Conservation (phyloP, 2,329 filamentous ascomycete species). For the Tothia fuscella region DNA sequence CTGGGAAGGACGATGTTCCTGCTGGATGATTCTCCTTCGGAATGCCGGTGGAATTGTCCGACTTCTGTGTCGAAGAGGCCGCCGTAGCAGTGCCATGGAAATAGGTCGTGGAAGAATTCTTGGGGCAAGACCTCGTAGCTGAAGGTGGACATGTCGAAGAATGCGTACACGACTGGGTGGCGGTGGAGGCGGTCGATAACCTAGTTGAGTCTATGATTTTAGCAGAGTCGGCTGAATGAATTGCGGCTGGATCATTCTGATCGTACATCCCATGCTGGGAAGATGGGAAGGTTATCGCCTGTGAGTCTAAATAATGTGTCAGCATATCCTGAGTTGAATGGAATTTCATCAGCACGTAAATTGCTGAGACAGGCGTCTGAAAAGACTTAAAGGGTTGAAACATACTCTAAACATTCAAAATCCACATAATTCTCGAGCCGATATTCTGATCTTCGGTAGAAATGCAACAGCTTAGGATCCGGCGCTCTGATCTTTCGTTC, state of each 20-base stretch:
- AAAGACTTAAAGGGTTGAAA: constrained; percentile 10
- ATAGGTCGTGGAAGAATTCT: constrained; percentile 5
- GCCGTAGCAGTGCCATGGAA: constrained; percentile 8
- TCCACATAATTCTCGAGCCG: constrained; percentile 60
- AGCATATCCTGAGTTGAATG: background rate
- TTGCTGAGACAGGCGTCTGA: too few species aligned
- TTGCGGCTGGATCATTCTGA: too few species aligned
- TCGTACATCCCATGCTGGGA: constrained; percentile 11
- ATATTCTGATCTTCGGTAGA: constrained; percentile 58
- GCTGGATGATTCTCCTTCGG: too few species aligned
- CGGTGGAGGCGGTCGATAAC: background rate
- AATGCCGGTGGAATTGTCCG: constrained; percentile 3
- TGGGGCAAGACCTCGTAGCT: constrained; percentile 6
- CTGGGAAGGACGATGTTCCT: background rate
- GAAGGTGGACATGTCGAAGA: constrained; percentile 3
- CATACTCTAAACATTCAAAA: constrained; percentile 70
- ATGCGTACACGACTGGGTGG: constrained; percentile 6
- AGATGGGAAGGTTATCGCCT: constrained; percentile 6
- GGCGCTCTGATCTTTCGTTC: constrained; percentile 29
- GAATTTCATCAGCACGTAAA: background rate
- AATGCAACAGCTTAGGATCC: constrained; percentile 44
- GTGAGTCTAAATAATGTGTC: constrained; percentile 1
- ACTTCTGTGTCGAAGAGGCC: background rate
- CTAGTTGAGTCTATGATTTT: background rate
- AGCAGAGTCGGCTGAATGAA: too few species aligned